Base-by-base conservation (phyloP, 495 filamentous ascomycete species). In the Penicillium mononematosum region DNA sequence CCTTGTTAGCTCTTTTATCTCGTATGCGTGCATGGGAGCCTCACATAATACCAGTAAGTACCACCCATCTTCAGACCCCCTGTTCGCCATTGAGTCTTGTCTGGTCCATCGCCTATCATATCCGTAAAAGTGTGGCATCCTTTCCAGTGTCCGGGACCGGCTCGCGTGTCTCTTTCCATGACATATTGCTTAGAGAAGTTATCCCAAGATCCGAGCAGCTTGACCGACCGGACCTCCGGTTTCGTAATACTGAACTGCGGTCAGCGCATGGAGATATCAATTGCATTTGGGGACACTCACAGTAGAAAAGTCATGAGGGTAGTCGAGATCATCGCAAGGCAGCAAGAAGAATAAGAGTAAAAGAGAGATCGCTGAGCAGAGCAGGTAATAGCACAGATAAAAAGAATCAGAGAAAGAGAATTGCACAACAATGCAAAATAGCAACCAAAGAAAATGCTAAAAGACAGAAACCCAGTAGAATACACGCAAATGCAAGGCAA, bases 11-110 rank as follows among this genome's bases (percentile, higher is more conserved):
- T 65, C 41, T 17, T 25, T 32, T 34, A 46, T 19, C 29, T 2
- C 25, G 16, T n/a, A 51, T n/a, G 45, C 32, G n/a, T 24, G 32
- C 8, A 49, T 29, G 12, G 48, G 14, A 14, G 43, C 68, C 90
- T 74, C 73, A 94, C 91, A 74, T 92, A 96, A 76, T 95, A 96
- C 82, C 92, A 96, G 73, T 96, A 96, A 9, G 85, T 91, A n/a
- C 85, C 85, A 27, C 91, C 92, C 89, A 94, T 94, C 70, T 88
- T 94, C 54, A 96, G 78, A 22, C 87, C 92, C 29, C 91, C 92
- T 32, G 81, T 80, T 53, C 91, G 83, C 64, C 84, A 84, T 42
- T 78, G 71, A 12, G 71, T 73, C 44, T 75, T 72, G 43, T 78
- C 70, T n/a, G 88, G 81, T 20, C 90, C 91, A 68, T 96, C 92